Evolutionary conservation across 2,329 filamentous ascomycete genomes (phyloP).

Genomic region (Lasiodiplodia hormozganensis): DNA sequence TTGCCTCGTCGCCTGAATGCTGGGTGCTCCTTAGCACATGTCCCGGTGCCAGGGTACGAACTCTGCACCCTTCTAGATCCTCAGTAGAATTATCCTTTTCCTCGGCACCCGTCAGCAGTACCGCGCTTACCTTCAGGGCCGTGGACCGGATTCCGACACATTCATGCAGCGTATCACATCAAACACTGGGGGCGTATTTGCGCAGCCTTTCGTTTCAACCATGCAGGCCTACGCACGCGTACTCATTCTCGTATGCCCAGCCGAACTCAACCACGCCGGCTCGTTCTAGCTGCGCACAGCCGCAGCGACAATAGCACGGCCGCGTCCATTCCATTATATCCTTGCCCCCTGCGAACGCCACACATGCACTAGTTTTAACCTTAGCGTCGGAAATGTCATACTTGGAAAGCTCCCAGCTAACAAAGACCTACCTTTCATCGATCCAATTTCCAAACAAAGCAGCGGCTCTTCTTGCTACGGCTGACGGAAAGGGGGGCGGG

Average conservation of each 20-base stretch:
- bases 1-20: conserved; percentile 10
- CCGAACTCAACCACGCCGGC: not conserved
- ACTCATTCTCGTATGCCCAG: not conserved
- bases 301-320: conserved; percentile 4
- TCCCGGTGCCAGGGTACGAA: conserved; percentile 11
- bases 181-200: not conserved
- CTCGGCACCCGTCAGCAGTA: not conserved
- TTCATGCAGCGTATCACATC: not conserved
- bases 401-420: not conserved
- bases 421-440: not conserved
- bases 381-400: not conserved
- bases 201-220: conserved; percentile 15
- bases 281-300: conserved; percentile 2
- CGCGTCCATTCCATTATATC: conserved; percentile 1
- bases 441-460: conserved; percentile 3
- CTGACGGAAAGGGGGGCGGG: not conserved
- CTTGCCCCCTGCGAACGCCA: not conserved
- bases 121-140: not conserved
- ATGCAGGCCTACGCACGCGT: not conserved
- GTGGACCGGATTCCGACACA: not conserved
- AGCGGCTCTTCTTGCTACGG: not conserved
- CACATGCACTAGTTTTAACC: not conserved
- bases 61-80: conserved; percentile 7
- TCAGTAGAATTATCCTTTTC: conserved; percentile 5
- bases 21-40: conserved; percentile 2